A percentile compares a stretch with the other conserved stretches of the same genome.
These are phyloP conservation scores for Thalassiosira exigua DNA, from an alignment of 352 stramenopile genomes.

Conservation along the genomic window DNA sequence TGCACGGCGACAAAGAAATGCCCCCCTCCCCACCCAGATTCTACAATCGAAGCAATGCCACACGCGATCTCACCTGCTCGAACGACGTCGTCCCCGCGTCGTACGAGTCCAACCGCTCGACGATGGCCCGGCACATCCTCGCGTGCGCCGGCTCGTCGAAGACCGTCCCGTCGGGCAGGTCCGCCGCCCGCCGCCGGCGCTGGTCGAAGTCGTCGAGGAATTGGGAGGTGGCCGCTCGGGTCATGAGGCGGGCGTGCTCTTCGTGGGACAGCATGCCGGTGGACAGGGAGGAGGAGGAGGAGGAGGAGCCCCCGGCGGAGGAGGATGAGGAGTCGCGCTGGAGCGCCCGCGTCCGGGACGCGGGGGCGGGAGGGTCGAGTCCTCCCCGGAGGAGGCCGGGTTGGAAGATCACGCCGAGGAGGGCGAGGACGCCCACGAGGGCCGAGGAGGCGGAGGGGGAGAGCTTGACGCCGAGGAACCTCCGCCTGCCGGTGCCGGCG, in stretches of 20 bases:
- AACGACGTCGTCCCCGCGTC: slow-evolving; percentile 37
- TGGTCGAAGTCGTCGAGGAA: slow-evolving; percentile 51
- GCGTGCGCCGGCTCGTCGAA: slow-evolving; percentile 46
- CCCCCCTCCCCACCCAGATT: no score
- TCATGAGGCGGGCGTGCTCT: background rate
- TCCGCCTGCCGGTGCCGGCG: no score
- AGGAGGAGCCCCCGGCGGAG: background rate
- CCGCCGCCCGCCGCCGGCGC: slow-evolving; percentile 35
- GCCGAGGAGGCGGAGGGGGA: background rate
- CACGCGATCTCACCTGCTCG: no score
- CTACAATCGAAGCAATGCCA: no score
- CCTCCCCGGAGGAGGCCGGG: background rate
- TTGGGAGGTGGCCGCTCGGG: background rate
- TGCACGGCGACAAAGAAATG: no score
- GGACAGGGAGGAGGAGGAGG: no score
- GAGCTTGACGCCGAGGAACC: no score
- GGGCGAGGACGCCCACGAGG: background rate
- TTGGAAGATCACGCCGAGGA: background rate
- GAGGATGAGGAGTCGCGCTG: background rate
- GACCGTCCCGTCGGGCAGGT: slow-evolving; percentile 33
- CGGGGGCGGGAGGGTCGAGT: background rate
- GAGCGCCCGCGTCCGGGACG: no score
- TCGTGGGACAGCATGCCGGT: background rate
- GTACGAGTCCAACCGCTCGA: slow-evolving; percentile 34
- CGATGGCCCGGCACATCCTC: slow-evolving; percentile 43